Base-by-base conservation (phyloP, 768 basidiomycete genomes). In the Tulasnella sp. region DNA sequence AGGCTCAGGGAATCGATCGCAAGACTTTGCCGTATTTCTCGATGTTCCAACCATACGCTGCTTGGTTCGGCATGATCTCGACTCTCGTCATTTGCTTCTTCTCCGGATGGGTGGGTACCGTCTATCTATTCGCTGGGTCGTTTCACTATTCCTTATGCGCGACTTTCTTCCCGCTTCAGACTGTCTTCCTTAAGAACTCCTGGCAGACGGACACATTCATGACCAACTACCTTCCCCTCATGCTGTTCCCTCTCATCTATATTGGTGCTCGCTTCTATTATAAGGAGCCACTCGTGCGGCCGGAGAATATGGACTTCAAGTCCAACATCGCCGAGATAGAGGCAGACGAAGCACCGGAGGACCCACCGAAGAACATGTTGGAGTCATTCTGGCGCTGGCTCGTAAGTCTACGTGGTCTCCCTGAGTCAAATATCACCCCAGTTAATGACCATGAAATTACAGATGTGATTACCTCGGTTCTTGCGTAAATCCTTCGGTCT, bases 251-350 rank as follows among this genome's bases (percentile, higher is more conserved):
- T 26, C 74, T 95, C 73, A 82, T 97, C 48, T 97, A 93, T 84
- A 10, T 87, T 48, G 87, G 84, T 23, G 88, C 90, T 79, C 89
- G 89, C 81, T 79, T 91, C 55, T 87, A 86, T 82, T 88, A 86
- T 77, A 88, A 86, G 81, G 84, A 85, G 61, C 85, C 86, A 26
- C 80, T 86, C 37, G 85, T 90, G 67, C 82, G 84, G 48, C 80
- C 90, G 0, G 82, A 87, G 29, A 90, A 96, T 46, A 96, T 98
- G 93, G 96, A 98, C 85, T 96, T 96, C 82, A 85, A 90, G 61
- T 87, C 88, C 6, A 89, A 91, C 79, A 86, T 93, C 76, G 90
- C 88, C 46, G 89, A 91, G 82, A 90, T 93, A 69, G 71, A 77
- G 46, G 77, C 77, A 2, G 77, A 77, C 26, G 69, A 77, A 44